Base-by-base conservation (phyloP, 208 protist genomes). In the Crithidia fasciculata region DNA sequence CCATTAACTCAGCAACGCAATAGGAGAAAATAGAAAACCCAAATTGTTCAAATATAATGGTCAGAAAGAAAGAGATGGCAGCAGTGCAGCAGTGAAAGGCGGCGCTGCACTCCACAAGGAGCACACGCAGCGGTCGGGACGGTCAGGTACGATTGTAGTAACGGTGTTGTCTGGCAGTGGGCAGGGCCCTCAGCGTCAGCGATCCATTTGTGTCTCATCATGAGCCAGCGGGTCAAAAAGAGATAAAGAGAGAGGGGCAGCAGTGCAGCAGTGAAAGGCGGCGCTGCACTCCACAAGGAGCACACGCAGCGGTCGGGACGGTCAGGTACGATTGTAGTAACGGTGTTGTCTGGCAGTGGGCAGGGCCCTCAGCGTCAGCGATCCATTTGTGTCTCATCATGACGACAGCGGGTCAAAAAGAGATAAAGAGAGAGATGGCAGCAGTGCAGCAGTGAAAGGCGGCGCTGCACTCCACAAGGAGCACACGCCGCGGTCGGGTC, bases 141-240 rank as follows among this genome's bases (percentile, higher is more conserved):
- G 1, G 28, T 49, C 12, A 8, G 12, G 45, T 15, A 49, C 12
- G 45, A 15, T 8, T 49, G 7, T 49, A 8, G 12, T 49, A 15
- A 49, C 9, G 45, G 7, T 49, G 9, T 13, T 49, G 45, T 49
- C 45, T 49, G 45, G 45, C 45, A 49, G 7, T 49, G 45, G 12
- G 45, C 45, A 13, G 7, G 12, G 66, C 66, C 66, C 66, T 71
- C 52, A 71, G 66, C 54, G 66, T 71, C 66, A 71, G 66, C 66
- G 66, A 71, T 71, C 66, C 66, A 71, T 71, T 61, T 62, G 55
- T 71, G 9, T 62, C 54, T 71, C 66, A 71, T 71, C 66, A 60
- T 19, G 55, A 0, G 43, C 9, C 49, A 55, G 37, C 54, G n/a
- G n/a, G 49, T 49, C 43, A 8, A 47, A n/a, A 4, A 47, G 45